Evolutionary conservation across 1,284 basidiomycete species (phyloP).

Genomic region (Ganoderma meredithae): DNA sequence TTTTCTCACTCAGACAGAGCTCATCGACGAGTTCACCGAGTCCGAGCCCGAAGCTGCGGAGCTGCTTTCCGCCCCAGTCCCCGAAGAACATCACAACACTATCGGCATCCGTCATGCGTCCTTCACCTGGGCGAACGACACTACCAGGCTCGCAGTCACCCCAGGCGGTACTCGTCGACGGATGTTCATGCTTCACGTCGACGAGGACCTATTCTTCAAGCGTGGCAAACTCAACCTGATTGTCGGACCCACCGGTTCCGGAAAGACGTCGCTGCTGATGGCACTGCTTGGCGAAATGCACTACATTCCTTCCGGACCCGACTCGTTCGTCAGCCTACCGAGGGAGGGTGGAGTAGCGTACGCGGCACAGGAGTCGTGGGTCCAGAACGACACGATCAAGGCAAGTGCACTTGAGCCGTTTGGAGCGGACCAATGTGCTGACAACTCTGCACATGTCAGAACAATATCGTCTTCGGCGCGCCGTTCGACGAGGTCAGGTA

Average conservation of each 20-base stretch:
- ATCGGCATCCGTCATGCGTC: constrained; percentile 53
- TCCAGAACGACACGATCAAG: constrained; percentile 61
- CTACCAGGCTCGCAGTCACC: constrained; percentile 35
- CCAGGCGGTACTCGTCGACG: constrained; percentile 37
- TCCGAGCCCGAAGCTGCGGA: constrained; percentile 21
- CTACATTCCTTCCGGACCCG: constrained; percentile 56
- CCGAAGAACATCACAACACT: constrained; percentile 30
- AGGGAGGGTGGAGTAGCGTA: constrained; percentile 72
- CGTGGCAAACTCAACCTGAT: constrained; percentile 67
- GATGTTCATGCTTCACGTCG: constrained; percentile 57
- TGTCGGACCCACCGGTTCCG: constrained; percentile 66
- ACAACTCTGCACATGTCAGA: constrained; percentile 29
- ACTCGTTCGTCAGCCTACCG: constrained; percentile 74
- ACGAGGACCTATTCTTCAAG: constrained; percentile 63
- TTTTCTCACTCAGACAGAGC: constrained; percentile 47
- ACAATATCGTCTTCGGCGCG: constrained; percentile 55
- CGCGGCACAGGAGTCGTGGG: constrained; percentile 83
- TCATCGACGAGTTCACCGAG: constrained; percentile 54
- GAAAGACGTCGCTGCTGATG: constrained; percentile 61
- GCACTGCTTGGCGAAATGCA: constrained; percentile 75
- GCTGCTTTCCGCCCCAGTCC: constrained; percentile 12
- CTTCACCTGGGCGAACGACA: constrained; percentile 50
- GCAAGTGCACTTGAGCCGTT: constrained; percentile 31
- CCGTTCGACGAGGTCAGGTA: constrained; percentile 52
- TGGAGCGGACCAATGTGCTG: not conserved